Conservation (phyloP, 768 basidiomycete species). For the Kwoniella dendrophila region DNA sequence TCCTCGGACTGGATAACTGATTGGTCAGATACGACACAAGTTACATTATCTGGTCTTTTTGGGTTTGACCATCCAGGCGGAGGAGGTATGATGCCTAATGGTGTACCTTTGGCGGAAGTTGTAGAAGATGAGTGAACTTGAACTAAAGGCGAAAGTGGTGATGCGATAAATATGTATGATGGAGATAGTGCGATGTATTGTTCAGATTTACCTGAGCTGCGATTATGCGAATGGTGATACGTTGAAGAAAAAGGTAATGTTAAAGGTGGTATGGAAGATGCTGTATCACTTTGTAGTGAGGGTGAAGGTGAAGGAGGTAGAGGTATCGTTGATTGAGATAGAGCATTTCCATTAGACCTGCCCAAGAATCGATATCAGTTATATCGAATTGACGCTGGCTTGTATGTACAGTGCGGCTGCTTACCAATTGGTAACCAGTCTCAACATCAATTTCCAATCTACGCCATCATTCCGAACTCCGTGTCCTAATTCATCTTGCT, state of each 20-base stretch:
- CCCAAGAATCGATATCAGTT: not conserved
- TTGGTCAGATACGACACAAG: slow-evolving; percentile 48
- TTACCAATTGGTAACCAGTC: slow-evolving; percentile 53
- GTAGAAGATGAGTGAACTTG: slow-evolving; percentile 46
- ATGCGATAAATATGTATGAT: slow-evolving; percentile 52
- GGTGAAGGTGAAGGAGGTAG: slow-evolving; percentile 49
- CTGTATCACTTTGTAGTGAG: slow-evolving; percentile 12
- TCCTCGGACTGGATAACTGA: slow-evolving; percentile 35
- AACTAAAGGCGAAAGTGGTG: slow-evolving; percentile 50
- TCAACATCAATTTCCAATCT: slow-evolving; percentile 55
- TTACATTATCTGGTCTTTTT: slow-evolving; percentile 50
- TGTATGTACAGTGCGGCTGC: slow-evolving; percentile 18
- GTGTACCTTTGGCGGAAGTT: slow-evolving; percentile 2
- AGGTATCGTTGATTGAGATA: slow-evolving; percentile 40
- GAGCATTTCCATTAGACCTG: slow-evolving; percentile 54
- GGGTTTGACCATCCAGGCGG: slow-evolving; percentile 56
- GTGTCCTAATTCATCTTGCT: slow-evolving; percentile 32
- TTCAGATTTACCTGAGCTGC: slow-evolving; percentile 16
- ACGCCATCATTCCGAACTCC: slow-evolving; percentile 51
- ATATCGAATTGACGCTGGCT: no score
- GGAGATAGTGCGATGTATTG: slow-evolving; percentile 52
- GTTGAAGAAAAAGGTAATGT: not conserved
- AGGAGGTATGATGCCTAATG: slow-evolving; percentile 53
- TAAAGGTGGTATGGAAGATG: not conserved
- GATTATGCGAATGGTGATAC: slow-evolving; percentile 5